These are phyloP conservation scores for Tylopilus felleus DNA, from an alignment of 768 basidiomycete genomes.

Conservation along the genomic window DNA sequence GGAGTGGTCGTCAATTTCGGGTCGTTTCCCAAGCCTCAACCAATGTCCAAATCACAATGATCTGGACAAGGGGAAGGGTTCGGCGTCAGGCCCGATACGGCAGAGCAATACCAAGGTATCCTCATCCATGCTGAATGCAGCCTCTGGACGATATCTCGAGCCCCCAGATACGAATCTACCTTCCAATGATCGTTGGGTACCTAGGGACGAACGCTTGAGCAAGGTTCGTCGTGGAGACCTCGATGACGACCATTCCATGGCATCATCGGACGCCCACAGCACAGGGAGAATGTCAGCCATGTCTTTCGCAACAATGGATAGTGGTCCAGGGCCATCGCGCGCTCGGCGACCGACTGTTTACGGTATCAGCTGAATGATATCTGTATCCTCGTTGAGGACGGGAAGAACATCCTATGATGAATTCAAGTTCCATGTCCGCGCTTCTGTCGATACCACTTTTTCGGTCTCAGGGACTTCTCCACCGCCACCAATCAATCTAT, in stretches of 20 bases:
- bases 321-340: constrained; percentile 77
- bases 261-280: constrained; percentile 81
- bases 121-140: constrained; percentile 56
- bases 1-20: constrained; percentile 49
- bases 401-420: constrained; percentile 63
- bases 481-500: constrained; percentile 71
- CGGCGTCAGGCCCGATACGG: constrained; percentile 62
- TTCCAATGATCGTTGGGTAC: constrained; percentile 44
- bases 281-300: constrained; percentile 70
- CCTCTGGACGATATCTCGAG: constrained; percentile 53
- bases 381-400: constrained; percentile 65
- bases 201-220: constrained; percentile 56
- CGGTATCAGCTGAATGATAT: constrained; percentile 71
- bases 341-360: constrained; percentile 61
- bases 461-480: constrained; percentile 63
- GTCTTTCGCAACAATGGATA: constrained; percentile 81
- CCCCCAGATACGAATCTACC: constrained; percentile 34
- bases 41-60: constrained; percentile 29
- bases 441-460: constrained; percentile 59
- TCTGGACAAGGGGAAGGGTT: constrained; percentile 46
- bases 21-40: constrained; percentile 42
- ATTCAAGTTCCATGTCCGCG: constrained; percentile 72
- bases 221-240: constrained; percentile 81
- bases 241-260: constrained; percentile 91
- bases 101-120: constrained; percentile 41